Conservation (phyloP, 1,284 basidiomycete genomes). For the Cronartium quercuum region DNA sequence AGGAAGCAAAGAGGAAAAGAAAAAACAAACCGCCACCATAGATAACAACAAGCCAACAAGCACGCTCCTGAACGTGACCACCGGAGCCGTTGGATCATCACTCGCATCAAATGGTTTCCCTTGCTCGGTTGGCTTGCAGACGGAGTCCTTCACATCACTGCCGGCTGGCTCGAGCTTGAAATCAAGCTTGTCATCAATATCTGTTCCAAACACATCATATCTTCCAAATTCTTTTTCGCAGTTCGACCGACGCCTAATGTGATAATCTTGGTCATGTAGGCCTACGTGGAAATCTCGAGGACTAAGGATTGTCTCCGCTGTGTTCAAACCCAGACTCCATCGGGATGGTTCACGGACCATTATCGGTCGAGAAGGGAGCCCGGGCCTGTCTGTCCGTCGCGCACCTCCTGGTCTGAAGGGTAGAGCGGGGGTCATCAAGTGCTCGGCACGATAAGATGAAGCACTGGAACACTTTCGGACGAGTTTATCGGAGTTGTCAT, state of each 20-base stretch:
- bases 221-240: too few species aligned
- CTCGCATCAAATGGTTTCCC: slow-evolving; percentile 26
- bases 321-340: background rate
- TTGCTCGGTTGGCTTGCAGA: too few species aligned
- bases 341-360: background rate
- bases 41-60: slow-evolving; percentile 28
- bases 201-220: background rate
- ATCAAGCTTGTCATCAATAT: background rate
- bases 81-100: slow-evolving; percentile 16
- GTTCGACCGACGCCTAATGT: background rate
- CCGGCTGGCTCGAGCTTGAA: background rate
- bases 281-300: background rate
- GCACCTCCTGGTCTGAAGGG: background rate
- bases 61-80: slow-evolving; percentile 37
- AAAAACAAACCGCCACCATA: slow-evolving; percentile 26
- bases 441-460: background rate
- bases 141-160: background rate
- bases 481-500: background rate
- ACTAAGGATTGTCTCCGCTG: background rate
- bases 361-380: background rate
- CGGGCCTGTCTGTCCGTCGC: background rate
- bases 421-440: background rate
- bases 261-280: background rate
- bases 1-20: background rate
- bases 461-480: background rate